These are phyloP conservation scores for Leishmania aethiopica DNA, from an alignment of 208 protist genomes.

Conservation along the genomic window DNA sequence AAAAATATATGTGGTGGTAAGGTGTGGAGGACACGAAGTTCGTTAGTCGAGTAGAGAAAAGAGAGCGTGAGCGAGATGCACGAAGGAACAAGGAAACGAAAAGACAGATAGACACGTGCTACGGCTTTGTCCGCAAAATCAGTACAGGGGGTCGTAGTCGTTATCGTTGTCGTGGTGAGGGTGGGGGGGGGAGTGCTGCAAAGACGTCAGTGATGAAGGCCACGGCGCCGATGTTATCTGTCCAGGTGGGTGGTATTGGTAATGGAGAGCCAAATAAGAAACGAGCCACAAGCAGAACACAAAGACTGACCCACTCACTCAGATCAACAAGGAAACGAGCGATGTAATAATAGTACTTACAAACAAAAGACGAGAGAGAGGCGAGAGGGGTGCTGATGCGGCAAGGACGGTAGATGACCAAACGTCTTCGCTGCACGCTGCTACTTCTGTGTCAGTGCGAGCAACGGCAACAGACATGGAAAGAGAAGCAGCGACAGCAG, in stretches of 20 bases:
- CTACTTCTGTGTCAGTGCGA: constrained; percentile 1
- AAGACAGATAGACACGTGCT: neutral
- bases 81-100: neutral
- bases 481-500: neutral
- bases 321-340: neutral
- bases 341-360: neutral
- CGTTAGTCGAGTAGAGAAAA: neutral
- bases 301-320: neutral
- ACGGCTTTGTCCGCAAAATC: neutral
- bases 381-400: neutral
- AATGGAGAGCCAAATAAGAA: neutral
- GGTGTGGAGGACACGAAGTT: neutral
- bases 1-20: neutral
- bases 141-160: neutral
- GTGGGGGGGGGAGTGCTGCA: neutral
- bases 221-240: neutral
- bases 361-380: neutral
- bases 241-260: neutral
- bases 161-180: neutral
- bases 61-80: neutral
- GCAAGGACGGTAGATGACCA: neutral
- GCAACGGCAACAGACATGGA: neutral
- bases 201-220: neutral
- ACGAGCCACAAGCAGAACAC: neutral
- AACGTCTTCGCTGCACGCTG: neutral